Percentiles rank a stretch among this genome's conserved stretches.
Conservation (phyloP, 805 yeast species). For the Schizosaccharomyces japonicus region DNA sequence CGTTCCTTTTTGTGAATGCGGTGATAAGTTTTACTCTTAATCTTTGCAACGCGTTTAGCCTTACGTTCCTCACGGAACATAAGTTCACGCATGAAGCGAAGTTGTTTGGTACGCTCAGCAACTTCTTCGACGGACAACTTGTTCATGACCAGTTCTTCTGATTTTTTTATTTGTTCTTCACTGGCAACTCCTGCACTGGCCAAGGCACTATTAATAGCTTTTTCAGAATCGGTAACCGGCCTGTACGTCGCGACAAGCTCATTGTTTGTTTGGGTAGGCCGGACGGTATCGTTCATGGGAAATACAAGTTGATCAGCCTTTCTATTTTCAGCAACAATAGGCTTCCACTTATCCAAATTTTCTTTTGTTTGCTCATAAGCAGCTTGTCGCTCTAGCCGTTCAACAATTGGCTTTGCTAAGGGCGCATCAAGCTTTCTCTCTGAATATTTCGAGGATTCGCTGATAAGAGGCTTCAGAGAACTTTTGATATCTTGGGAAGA, state of each 20-base stretch:
- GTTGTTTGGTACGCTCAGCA: slow-evolving; percentile 49
- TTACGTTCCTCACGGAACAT: slow-evolving; percentile 88
- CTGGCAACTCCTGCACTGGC: slow-evolving; percentile 42
- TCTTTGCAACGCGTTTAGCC: slow-evolving; percentile 78
- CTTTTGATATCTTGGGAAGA: slow-evolving; percentile 16
- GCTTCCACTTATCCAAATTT: slow-evolving; percentile 75
- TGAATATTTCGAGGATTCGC: slow-evolving; percentile 8
- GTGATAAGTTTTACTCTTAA: slow-evolving; percentile 74
- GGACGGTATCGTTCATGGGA: slow-evolving; percentile 25
- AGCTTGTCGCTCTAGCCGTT: slow-evolving; percentile 63
- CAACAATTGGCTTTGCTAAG: slow-evolving; percentile 62
- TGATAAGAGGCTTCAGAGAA: slow-evolving; percentile 16
- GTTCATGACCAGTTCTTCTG: slow-evolving; percentile 68
- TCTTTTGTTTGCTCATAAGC: slow-evolving; percentile 76
- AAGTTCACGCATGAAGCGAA: slow-evolving; percentile 78
- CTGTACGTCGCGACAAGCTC: slow-evolving; percentile 29
- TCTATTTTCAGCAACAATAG: slow-evolving; percentile 52
- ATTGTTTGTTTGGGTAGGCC: slow-evolving; percentile 18
- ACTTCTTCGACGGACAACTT: slow-evolving; percentile 61
- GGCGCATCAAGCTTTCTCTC: slow-evolving; percentile 47
- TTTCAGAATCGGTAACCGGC: slow-evolving; percentile 35
- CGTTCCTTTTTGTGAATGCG: slow-evolving; percentile 70
- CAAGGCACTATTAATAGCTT: slow-evolving; percentile 35
- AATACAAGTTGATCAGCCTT: slow-evolving; percentile 67
- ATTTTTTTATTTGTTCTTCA: slow-evolving; percentile 54